Evolutionary conservation across 2,329 filamentous ascomycete genomes (phyloP).

Genomic region (Fusarium mangiferae): DNA sequence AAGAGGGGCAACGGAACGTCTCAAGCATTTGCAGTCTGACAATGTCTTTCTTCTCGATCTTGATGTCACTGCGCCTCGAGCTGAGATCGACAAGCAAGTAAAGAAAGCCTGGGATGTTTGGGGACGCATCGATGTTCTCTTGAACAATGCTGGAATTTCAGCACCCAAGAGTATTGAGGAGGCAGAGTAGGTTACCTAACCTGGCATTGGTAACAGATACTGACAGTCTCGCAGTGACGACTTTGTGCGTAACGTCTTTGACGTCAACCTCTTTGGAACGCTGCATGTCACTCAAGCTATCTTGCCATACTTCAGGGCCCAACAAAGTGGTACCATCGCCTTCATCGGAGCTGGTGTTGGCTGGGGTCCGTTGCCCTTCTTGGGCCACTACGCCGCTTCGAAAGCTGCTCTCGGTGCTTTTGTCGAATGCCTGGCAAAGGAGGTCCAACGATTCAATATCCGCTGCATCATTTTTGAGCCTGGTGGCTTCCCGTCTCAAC

Average conservation of each 20-base stretch:
- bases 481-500: constrained; percentile 7
- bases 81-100: not conserved
- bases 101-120: constrained; percentile 1
- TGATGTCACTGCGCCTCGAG: not conserved
- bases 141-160: constrained; percentile 7
- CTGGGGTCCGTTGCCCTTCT: not conserved
- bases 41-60: constrained; percentile 1
- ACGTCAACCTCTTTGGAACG: constrained; percentile 7
- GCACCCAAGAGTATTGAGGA: constrained; percentile 1
- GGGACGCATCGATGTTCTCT: constrained; percentile 3
- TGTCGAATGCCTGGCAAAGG: not conserved
- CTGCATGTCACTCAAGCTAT: constrained; percentile 2
- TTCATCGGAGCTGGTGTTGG: constrained; percentile 2
- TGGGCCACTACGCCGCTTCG: constrained; percentile 7
- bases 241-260: not conserved
- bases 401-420: constrained; percentile 1
- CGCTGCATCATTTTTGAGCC: not conserved
- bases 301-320: not conserved
- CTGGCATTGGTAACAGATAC: no score
- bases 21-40: not conserved
- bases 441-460: not conserved
- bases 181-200: not conserved
- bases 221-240: not conserved
- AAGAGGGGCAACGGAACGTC: not conserved
- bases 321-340: not conserved